A percentile compares a stretch with the other conserved stretches of the same genome.
phyloP scores from a whole-genome alignment of 1,284 basidiomycete species.

The Trichosporon faecale region DNA sequence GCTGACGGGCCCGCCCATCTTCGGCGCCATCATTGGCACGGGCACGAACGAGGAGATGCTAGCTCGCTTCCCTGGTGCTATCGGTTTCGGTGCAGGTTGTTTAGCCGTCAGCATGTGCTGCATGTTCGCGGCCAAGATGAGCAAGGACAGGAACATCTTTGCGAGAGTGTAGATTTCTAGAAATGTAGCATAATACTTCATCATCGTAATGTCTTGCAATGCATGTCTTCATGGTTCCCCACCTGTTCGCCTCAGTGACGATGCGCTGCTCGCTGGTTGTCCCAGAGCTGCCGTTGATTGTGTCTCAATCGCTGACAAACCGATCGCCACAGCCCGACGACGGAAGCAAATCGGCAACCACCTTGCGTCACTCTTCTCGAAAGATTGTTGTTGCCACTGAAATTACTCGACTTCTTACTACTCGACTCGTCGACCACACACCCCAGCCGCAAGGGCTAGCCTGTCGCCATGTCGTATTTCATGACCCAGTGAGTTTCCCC shows the following conservation, averaged over 20 bases:
- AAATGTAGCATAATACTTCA: background rate
- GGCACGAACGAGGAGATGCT: constrained; percentile 29
- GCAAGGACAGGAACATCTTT: background rate
- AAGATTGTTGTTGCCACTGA: constrained; percentile 3
- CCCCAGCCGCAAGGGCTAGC: background rate
- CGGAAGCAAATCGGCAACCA: background rate
- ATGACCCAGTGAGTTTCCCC: constrained; percentile 51
- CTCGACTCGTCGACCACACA: background rate
- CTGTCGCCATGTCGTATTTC: constrained; percentile 51
- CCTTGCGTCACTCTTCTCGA: background rate
- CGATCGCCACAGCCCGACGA: background rate
- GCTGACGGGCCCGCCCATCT: constrained; percentile 39
- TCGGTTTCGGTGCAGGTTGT: constrained; percentile 32
- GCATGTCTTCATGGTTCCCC: background rate
- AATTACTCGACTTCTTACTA: background rate
- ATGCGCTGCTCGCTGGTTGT: no score
- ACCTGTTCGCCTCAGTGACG: no score
- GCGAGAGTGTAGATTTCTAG: background rate
- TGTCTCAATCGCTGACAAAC: background rate
- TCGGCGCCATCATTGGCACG: constrained; percentile 40
- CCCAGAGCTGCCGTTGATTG: no score
- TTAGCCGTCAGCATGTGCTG: constrained; percentile 20
- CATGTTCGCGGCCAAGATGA: constrained; percentile 19
- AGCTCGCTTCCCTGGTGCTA: constrained; percentile 30
- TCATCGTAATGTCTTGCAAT: background rate